Conservation (phyloP, 1,284 basidiomycete species). For the Phylloporus sp. region DNA sequence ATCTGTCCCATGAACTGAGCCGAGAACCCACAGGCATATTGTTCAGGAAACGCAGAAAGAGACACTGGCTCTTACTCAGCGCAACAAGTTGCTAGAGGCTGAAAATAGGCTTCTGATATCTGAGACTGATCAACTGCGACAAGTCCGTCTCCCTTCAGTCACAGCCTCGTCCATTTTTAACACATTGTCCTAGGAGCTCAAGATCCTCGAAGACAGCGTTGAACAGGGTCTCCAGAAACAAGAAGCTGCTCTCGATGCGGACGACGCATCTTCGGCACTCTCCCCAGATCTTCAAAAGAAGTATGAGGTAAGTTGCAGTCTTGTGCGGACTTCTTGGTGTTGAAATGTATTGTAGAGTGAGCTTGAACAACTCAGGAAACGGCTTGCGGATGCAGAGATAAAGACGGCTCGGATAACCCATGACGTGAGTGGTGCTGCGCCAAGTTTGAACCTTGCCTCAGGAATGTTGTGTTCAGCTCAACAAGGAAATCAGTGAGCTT, state of each 20-base stretch:
- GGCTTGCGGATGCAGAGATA: constrained; percentile 72
- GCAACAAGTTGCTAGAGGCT: constrained; percentile 74
- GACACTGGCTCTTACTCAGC: constrained; percentile 67
- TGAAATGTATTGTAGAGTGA: constrained; percentile 55
- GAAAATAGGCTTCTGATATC: constrained; percentile 79
- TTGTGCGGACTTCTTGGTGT: constrained; percentile 1
- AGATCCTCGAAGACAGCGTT: constrained; percentile 76
- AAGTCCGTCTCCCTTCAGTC: constrained; percentile 51
- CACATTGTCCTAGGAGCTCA: constrained; percentile 62
- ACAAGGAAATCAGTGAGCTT: constrained; percentile 90
- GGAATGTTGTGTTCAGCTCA: constrained; percentile 59
- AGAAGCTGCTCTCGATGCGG: constrained; percentile 52
- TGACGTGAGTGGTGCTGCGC: constrained; percentile 58
- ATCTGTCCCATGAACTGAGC: constrained; percentile 14
- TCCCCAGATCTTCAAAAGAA: constrained; percentile 53
- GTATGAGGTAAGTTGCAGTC: constrained; percentile 56
- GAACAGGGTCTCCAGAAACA: constrained; percentile 68
- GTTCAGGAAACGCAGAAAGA: constrained; percentile 89
- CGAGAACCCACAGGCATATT: constrained; percentile 67
- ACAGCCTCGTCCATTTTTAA: constrained; percentile 10
- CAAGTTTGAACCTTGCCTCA: constrained; percentile 13
- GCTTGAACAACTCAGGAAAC: constrained; percentile 74
- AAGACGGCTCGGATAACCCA: constrained; percentile 75
- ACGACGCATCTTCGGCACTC: constrained; percentile 31
- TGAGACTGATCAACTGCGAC: constrained; percentile 81